Base-by-base conservation (phyloP, 208 protist species). In the Crithidia bombi region DNA sequence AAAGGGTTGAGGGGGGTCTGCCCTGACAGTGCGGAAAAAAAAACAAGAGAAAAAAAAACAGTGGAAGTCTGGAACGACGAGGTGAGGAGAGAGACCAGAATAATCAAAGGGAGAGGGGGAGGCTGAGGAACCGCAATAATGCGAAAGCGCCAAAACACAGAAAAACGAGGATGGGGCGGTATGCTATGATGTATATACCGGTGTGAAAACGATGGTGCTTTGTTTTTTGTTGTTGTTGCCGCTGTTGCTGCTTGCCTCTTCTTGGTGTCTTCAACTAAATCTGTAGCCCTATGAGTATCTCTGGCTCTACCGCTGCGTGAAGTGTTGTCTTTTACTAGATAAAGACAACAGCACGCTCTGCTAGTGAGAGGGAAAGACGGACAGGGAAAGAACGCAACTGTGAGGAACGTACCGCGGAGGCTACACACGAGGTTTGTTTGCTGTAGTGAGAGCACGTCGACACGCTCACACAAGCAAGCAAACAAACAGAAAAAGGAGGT, bases 131-230 rank as follows among this genome's bases (percentile, higher is more conserved):
- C 21, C 6, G 44, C 10, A 6, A 49, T 7, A 5, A 49, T 6
- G 21, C 44, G 7, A 49, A 28, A 11, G 36, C 10, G 21, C 36
- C 2, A n/a, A 23, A 36, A 35, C 57, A 64, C 6, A 72, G 36
- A 69, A 54, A 76, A 63, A 52, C n/a, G 5, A 43, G 58, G 52
- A 62, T 56, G 21, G 30, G 23, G 47, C n/a, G 57, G 57, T 64
- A n/a, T 51, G 51, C n/a, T 19, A n/a, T 64, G 38, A 39, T 51
- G 57, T 64, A 51, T 51, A 51, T 23, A 56, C 61, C 63, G 39
- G 38, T 19, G 7, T 14, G 19, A 55, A 68, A 32, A 19, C n/a
- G n/a, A 28, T 19, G 38, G 15, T 62, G 12, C 61, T 57, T 10
- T 43, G 28, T 49, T 21, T 49, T 49, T 49, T 49, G 28, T 55